Evolutionary conservation across 176 grass and related monocot genomes (phyloP).

Genomic region (barley (Hordeum vulgare)): DNA sequence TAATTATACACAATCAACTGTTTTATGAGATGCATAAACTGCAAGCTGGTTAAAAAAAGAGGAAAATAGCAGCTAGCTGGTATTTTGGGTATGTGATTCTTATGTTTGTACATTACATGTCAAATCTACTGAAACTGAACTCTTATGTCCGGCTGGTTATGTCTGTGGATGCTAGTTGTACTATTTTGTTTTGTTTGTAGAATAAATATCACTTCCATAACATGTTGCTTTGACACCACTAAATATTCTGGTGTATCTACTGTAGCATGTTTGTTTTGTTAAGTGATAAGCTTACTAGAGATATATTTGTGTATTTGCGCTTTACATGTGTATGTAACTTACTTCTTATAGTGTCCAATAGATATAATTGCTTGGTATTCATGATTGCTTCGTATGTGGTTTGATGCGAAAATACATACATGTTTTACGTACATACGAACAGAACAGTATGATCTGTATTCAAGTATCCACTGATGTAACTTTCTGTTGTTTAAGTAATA

Average conservation of each 20-base stretch:
- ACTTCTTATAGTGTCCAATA: background rate
- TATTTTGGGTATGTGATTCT: background rate
- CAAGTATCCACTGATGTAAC: background rate
- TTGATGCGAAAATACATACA: background rate
- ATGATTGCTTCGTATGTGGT: background rate
- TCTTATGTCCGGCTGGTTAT: background rate
- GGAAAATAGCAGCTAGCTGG: background rate
- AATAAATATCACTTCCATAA: background rate
- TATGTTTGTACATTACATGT: background rate
- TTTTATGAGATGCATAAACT: background rate
- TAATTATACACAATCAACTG: background rate
- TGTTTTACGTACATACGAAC: background rate
- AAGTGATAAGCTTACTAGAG: background rate
- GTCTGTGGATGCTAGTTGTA: background rate
- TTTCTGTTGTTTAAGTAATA: background rate
- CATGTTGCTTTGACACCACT: background rate
- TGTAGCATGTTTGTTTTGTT: background rate
- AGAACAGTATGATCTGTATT: background rate
- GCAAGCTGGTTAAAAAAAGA: background rate
- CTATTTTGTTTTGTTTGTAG: slow-evolving; percentile 1
- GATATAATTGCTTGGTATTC: background rate
- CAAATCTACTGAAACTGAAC: background rate
- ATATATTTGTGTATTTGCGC: background rate
- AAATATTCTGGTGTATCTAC: background rate
- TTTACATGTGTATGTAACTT: too few relatives aligned